A percentile compares a stretch with the other conserved stretches of the same genome.
Evolutionary conservation across 1,139 yeast species (phyloP).

Genomic region (Protomyces inouyei): DNA sequence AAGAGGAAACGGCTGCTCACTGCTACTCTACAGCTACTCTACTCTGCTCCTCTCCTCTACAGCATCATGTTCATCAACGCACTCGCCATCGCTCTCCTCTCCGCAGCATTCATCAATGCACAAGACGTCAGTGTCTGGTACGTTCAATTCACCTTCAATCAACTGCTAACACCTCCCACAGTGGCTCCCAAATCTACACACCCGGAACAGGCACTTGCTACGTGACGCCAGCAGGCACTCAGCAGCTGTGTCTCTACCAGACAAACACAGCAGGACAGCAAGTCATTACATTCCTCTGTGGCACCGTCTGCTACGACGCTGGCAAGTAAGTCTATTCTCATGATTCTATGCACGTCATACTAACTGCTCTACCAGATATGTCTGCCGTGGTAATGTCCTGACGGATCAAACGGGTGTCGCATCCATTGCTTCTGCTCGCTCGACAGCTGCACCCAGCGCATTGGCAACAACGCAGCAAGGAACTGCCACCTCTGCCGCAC

Average conservation of each 20-base stretch:
- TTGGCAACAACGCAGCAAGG: slow-evolving; percentile 16
- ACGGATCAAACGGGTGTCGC: slow-evolving; percentile 9
- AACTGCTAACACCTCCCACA: not conserved
- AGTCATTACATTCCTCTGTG: slow-evolving; percentile 19
- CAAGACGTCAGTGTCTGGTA: not conserved
- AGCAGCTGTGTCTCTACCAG: slow-evolving; percentile 15
- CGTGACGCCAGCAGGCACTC: not conserved
- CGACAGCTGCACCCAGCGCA: not conserved
- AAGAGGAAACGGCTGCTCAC: not conserved
- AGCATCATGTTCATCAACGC: not conserved
- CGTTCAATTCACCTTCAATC: not conserved
- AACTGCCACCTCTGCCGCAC: slow-evolving; percentile 17
- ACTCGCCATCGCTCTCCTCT: not conserved
- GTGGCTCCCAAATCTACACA: slow-evolving; percentile 21
- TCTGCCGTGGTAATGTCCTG: slow-evolving; percentile 8
- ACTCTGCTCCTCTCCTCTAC: not conserved
- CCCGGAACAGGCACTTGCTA: slow-evolving; percentile 24
- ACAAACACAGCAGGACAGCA: slow-evolving; percentile 13
- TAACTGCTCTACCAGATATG: not conserved
- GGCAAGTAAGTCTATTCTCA: not conserved
- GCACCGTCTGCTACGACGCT: slow-evolving; percentile 20
- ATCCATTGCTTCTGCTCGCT: slow-evolving; percentile 1
- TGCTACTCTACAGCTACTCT: too few relatives aligned
- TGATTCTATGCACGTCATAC: too few relatives aligned
- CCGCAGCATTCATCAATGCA: not conserved